These are phyloP conservation scores for Sordaria brevicollis DNA, from an alignment of 495 filamentous ascomycete genomes.

Conservation along the genomic window DNA sequence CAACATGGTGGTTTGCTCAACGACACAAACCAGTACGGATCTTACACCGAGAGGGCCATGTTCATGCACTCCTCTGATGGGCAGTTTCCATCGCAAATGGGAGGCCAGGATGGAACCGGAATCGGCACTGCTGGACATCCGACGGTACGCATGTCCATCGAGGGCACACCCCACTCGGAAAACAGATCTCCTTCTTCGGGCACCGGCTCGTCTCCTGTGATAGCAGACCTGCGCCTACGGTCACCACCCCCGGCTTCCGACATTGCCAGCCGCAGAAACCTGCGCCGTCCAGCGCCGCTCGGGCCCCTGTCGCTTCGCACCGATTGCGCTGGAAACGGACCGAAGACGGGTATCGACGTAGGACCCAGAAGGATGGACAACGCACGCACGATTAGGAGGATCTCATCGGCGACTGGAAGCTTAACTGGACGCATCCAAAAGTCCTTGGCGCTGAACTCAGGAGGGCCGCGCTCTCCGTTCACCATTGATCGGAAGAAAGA, in stretches of 20 bases:
- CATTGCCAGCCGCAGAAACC: constrained; percentile 38
- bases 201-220: constrained; percentile 15
- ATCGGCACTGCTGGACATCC: constrained; percentile 1
- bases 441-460: constrained; percentile 13
- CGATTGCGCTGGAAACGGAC: constrained; percentile 20
- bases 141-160: constrained; percentile 6
- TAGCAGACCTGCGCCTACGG: constrained; percentile 24
- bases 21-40: constrained; percentile 2
- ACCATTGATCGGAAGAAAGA: constrained; percentile 32
- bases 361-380: constrained; percentile 23
- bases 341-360: constrained; percentile 30
- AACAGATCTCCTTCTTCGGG: constrained; percentile 18
- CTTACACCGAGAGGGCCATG: constrained; percentile 15
- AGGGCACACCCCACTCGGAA: constrained; percentile 12
- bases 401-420: constrained; percentile 31
- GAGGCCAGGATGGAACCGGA: constrained; percentile 1
- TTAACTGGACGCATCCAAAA: constrained; percentile 33
- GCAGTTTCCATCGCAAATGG: constrained; percentile 16
- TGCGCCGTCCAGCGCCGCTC: constrained; percentile 31
- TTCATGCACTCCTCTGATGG: constrained; percentile 8
- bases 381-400: constrained; percentile 35
- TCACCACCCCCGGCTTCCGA: constrained; percentile 37
- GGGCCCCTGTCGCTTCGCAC: constrained; percentile 25
- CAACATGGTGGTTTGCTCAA: constrained; percentile 5
- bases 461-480: constrained; percentile 34